phyloP scores from a whole-genome alignment of 2,329 filamentous ascomycete species.

The Cladosporium sp. region DNA sequence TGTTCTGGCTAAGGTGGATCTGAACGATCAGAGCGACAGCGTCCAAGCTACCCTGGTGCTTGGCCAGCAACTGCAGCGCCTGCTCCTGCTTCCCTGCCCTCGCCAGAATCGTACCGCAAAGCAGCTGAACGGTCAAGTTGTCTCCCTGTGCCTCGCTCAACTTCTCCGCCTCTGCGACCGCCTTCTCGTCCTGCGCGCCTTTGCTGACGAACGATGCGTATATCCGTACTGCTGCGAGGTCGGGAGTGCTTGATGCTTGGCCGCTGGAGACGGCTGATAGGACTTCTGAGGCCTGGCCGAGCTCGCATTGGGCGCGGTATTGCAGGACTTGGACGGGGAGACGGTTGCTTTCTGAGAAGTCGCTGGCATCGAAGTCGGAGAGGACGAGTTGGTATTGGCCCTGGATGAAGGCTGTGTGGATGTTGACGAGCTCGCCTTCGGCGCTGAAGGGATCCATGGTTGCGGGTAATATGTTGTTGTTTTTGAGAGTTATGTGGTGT shows the following conservation, averaged over 20 bases:
- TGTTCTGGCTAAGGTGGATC: conserved; percentile 89
- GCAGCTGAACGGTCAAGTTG: conserved; percentile 77
- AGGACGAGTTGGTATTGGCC: conserved; percentile 85
- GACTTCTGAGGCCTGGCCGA: conserved; percentile 75
- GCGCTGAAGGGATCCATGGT: conserved; percentile 65
- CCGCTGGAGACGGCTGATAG: conserved; percentile 66
- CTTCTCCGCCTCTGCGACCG: conserved; percentile 63
- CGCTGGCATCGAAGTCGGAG: conserved; percentile 74
- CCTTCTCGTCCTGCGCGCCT: conserved; percentile 38
- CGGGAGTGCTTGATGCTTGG: conserved; percentile 61
- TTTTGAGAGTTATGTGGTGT: background rate
- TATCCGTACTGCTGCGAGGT: conserved; percentile 74
- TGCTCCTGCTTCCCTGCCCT: conserved; percentile 80
- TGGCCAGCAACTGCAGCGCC: conserved; percentile 74
- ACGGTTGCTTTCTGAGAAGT: conserved; percentile 76
- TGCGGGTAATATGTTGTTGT: background rate
- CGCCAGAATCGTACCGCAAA: conserved; percentile 80
- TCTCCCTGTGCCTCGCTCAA: conserved; percentile 69
- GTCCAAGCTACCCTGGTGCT: conserved; percentile 80
- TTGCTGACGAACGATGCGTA: conserved; percentile 63
- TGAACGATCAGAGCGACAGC: conserved; percentile 86
- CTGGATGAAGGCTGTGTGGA: conserved; percentile 67
- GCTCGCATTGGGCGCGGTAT: conserved; percentile 79
- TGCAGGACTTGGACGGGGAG: conserved; percentile 75
- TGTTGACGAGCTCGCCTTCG: conserved; percentile 68